Conservation (phyloP, 2,329 filamentous ascomycete genomes). For the Cercospora janseana region DNA sequence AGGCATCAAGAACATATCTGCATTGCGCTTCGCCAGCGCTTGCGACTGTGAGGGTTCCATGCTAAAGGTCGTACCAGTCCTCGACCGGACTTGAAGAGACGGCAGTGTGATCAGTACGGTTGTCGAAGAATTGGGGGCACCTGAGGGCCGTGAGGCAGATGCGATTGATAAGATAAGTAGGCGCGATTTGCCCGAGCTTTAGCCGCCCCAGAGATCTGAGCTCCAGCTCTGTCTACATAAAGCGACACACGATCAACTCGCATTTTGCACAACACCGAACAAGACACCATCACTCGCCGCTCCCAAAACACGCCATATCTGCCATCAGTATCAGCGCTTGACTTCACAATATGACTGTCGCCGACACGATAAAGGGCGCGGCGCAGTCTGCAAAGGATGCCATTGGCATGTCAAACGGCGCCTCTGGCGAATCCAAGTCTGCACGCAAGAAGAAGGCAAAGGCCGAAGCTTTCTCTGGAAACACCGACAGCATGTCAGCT, state of each 20-base stretch:
- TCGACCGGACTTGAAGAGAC: background rate
- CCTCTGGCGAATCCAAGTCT: conserved; percentile 51
- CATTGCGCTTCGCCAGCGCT: conserved; percentile 65
- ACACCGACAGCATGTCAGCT: conserved; percentile 26
- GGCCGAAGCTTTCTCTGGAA: conserved; percentile 40
- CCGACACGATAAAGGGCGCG: conserved; percentile 14
- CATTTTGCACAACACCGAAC: background rate
- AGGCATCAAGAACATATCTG: conserved; percentile 74
- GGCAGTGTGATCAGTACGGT: background rate
- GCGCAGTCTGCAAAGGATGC: conserved; percentile 39
- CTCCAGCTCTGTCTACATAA: background rate
- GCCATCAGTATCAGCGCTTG: no score
- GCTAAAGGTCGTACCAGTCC: background rate
- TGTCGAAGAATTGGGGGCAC: background rate
- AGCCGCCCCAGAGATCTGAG: background rate
- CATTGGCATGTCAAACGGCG: conserved; percentile 55
- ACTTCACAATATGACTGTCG: conserved; percentile 10
- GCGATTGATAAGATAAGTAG: background rate
- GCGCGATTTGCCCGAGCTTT: conserved; percentile 1
- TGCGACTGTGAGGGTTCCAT: conserved; percentile 44
- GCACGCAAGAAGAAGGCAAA: conserved; percentile 49
- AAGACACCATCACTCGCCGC: background rate
- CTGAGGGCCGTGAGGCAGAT: background rate
- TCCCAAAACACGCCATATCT: conserved; percentile 1
- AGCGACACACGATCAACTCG: conserved; percentile 1